These are phyloP conservation scores for Fraxinus latifolia DNA, from an alignment of 305 asterid genomes.

Conservation along the genomic window DNA sequence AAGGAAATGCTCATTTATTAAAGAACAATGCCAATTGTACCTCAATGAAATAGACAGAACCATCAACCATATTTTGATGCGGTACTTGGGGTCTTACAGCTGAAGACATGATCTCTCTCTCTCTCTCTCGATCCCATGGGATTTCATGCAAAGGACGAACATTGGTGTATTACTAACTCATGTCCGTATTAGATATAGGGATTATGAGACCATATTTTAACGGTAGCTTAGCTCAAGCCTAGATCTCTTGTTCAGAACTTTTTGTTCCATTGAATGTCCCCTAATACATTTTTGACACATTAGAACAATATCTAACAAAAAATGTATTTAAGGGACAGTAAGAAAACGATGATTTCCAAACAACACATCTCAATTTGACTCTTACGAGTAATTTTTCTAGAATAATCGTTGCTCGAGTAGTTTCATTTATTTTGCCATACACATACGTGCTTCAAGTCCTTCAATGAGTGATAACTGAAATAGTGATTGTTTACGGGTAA, in stretches of 20 bases:
- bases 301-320: no score
- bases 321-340: neutral
- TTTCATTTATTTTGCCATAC: no score
- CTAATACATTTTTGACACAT: neutral
- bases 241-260: neutral
- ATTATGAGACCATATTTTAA: no score
- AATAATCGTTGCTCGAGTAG: no score
- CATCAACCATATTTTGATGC: constrained; percentile 14
- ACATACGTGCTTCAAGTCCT: neutral
- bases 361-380: no score
- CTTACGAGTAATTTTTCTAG: no score
- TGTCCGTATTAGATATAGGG: neutral
- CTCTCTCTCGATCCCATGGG: neutral
- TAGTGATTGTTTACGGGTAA: neutral
- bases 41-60: constrained; percentile 18
- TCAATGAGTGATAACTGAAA: neutral
- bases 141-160: no score
- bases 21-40: neutral
- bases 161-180: neutral
- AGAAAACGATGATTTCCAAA: neutral
- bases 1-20: neutral
- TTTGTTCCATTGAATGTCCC: neutral
- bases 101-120: neutral
- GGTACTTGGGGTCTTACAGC: neutral
- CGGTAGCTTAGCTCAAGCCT: neutral